Base-by-base conservation (phyloP, 306 rosid species). In the Boehmeria nivea region DNA sequence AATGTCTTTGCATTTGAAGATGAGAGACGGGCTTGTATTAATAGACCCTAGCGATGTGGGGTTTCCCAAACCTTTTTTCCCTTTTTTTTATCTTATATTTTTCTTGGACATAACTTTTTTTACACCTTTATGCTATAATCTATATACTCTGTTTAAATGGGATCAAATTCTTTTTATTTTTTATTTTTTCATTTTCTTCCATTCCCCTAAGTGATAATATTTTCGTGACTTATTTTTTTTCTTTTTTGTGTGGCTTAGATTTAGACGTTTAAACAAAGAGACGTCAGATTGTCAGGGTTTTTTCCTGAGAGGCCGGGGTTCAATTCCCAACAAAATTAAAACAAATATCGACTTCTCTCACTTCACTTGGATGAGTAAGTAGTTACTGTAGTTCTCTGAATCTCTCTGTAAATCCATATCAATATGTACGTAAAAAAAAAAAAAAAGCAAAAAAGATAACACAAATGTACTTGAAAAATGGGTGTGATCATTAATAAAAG, bases 311-410 rank as follows among this genome's bases (percentile, higher is more conserved):
- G 33, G 38, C 38, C 38, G 38, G 38, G 54, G 24, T 71, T 48
- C 83, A 73, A 76, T 76, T 84, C 59, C 80, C 79, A 39, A 76
- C 50, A 33, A 11, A 28, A n/a, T n/a, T n/a, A 25, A 15, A 16
- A 13, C 11, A 13, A 27, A 49, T 13, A 49, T 12, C 6, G 18
- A 25, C 5, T 13, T 49, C 13, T 21, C 6, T 6, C n/a, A n/a
- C 7, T 48, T 11, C 12, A 8, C 19, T 8, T 52, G 1, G 8
- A 25, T 51, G 39, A 9, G 33, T n/a, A 11, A 15, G 23, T n/a
- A 15, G 36, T n/a, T n/a, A n/a, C n/a, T n/a, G n/a, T n/a, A n/a
- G n/a, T n/a, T n/a, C n/a, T n/a, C n/a, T n/a, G n/a, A n/a, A n/a
- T n/a, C n/a, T n/a, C n/a, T n/a, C n/a, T n/a, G n/a, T n/a, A n/a